Evolutionary conservation across 192 early-diverging fungal genomes (phyloP).

Genomic region (Podila epicladia): DNA sequence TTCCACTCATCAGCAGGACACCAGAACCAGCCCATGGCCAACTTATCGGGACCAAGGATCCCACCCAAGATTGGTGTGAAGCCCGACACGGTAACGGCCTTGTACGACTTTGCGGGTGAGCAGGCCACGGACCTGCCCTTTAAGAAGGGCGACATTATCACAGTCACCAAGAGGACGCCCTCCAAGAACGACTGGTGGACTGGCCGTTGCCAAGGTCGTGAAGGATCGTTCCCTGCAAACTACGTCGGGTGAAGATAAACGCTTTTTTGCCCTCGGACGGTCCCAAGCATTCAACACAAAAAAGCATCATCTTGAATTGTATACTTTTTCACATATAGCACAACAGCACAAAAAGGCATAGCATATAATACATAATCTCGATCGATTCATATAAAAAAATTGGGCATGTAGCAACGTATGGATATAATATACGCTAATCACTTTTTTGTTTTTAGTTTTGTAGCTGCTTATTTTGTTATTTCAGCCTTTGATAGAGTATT

Average conservation of each 20-base stretch:
- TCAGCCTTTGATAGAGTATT: constrained; percentile 43
- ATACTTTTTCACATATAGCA: background rate
- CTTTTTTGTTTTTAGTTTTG: no score
- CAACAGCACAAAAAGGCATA: background rate
- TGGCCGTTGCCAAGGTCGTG: constrained; percentile 69
- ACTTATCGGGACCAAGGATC: constrained; percentile 14
- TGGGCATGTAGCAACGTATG: no score
- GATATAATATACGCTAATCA: no score
- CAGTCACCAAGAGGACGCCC: constrained; percentile 70
- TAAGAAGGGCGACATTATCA: constrained; percentile 83
- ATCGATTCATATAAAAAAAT: no score
- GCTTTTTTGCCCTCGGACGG: no score
- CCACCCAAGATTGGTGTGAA: constrained; percentile 4
- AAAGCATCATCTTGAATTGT: no score
- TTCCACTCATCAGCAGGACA: constrained; percentile 6
- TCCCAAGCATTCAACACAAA: no score
- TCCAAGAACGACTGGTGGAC: constrained; percentile 90
- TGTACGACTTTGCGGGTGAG: constrained; percentile 85
- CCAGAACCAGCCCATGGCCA: constrained; percentile 11
- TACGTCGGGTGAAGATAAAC: constrained; percentile 6
- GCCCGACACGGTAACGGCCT: constrained; percentile 63
- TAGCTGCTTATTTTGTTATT: no score
- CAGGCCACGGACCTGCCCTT: constrained; percentile 84
- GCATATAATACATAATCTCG: background rate
- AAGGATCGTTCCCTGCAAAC: constrained; percentile 51